Base-by-base conservation (phyloP, 306 rosid species). In the Mimosa pudica region DNA sequence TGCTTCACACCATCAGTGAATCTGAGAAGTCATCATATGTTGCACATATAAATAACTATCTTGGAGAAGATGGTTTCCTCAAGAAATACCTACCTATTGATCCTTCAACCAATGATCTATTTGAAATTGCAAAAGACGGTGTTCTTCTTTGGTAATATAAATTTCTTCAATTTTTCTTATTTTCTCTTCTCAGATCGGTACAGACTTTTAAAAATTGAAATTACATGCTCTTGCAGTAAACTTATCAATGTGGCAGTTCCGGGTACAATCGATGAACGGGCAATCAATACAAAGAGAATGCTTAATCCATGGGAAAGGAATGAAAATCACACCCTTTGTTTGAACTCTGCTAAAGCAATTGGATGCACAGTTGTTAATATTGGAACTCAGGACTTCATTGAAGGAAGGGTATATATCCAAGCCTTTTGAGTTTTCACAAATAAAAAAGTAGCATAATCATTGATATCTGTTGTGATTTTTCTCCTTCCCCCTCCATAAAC, bases 301-400 rank as follows among this genome's bases (percentile, higher is more conserved):
- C 98, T 95, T 64, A 95, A 95, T 78, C 99, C 99, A 9, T 95
- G 99, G 99, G 99, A 95, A 86, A 93, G 99, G 77, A 95, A 93
- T 79, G 98, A 93, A 85, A 95, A 95, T 67, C 99, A 95, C 82
- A 95, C 99, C 38, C 94, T 95, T 51, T 95, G 99, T 74, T 96
- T 95, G 84, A 95, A 95, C 84, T 95, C 99, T 84, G 99, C 99
- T 42, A 95, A 95, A 86, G 99, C 99, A 73, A 93, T 95, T 84
- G 99, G 99, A 74, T 95, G 99, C 60, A 95, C 99, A 1, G 99
- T 95, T 0, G 99, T 95, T 79, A 95, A 95, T 77, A 95, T 95
- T 84, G 99, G 99, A 70, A 93, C 97, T 47, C 97, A 93, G 83
- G 99, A 95, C 80, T 93, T 95, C 76, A 91, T 95, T 83, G 98